Base-by-base conservation (phyloP, 768 basidiomycete species). In the Thelephora aurantiotincta region DNA sequence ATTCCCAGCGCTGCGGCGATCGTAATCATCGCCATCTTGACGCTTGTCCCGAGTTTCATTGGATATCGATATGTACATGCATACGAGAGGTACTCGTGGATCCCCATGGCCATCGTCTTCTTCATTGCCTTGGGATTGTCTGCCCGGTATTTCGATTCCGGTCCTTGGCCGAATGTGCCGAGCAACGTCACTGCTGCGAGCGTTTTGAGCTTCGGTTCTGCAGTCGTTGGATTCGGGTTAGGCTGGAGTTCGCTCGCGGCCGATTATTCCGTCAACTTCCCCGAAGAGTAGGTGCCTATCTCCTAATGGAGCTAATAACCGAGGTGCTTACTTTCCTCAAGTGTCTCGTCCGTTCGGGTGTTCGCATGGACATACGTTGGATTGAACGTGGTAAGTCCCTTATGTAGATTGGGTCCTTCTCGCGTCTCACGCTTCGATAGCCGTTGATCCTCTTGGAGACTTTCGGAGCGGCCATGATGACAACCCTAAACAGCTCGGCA, bases 381-480 rank as follows among this genome's bases (percentile, higher is more conserved):
- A 26, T 52, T 66, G 23, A 41, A 41, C 38, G 22, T 41, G 9
- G 38, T 41, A 14, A 5, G 38, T 41, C 22, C 14, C 14, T 14
- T 41, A 18, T 16, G 9, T 41, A 14, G 18, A 41, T 16, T 7
- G 14, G 16, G 12, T 7, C 9, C 4, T 16, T 41, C 2, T 41
- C 14, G 14, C 18, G 14, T 41, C 42, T 50, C 55, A 48, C 42
- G 5, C 50, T 47, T 14, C 22, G 5, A 9, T 14, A 41, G 38
- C 55, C 57, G 30, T 54, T 61, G 35, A 58, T 71, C 50, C 58
- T 69, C 44, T 51, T 74, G 48, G 63, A 72, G 59, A 67, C 66
- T 54, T 66, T 75, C 45, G 73, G 73, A 35, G 72, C 69, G n/a
- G 60, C 69, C 18, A 51, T 69, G 45, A 68, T 70, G 64, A 62